Evolutionary conservation across 2,329 filamentous ascomycete species (phyloP).

Genomic region (Emmonsiellopsis sp.): DNA sequence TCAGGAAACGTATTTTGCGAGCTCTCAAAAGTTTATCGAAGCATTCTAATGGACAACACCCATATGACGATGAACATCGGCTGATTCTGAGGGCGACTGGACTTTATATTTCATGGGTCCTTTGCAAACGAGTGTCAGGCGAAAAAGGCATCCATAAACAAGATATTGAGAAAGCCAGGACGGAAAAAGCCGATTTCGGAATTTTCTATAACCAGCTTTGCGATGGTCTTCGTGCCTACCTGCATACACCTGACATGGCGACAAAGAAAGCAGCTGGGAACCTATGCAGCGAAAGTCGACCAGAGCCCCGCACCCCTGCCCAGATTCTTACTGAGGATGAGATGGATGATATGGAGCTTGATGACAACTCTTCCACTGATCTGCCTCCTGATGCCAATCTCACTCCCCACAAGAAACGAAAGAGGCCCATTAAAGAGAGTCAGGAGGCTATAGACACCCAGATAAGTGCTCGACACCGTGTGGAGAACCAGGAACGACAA

Average conservation of each 20-base stretch:
- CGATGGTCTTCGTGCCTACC: slow-evolving; percentile 14
- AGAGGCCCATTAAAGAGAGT: slow-evolving; percentile 40
- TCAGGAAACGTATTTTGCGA: not conserved
- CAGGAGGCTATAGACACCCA: slow-evolving; percentile 46
- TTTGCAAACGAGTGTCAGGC: slow-evolving; percentile 14
- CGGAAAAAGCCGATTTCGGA: slow-evolving; percentile 18
- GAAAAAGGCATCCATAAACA: slow-evolving; percentile 14
- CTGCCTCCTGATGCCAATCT: slow-evolving; percentile 18
- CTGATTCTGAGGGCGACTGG: slow-evolving; percentile 17
- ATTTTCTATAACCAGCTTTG: slow-evolving; percentile 23
- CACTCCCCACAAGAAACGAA: slow-evolving; percentile 40
- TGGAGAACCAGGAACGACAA: slow-evolving; percentile 47
- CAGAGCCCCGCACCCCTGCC: not conserved
- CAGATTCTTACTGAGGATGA: slow-evolving; percentile 6
- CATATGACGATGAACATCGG: not conserved
- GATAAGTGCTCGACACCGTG: slow-evolving; percentile 45
- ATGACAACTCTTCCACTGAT: slow-evolving; percentile 10
- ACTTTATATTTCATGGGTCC: slow-evolving; percentile 26
- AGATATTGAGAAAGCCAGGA: slow-evolving; percentile 17
- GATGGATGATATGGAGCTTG: not conserved
- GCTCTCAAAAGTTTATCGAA: not conserved
- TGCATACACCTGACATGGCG: slow-evolving; percentile 8
- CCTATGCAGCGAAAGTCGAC: not conserved
- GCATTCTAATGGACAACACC: not conserved
- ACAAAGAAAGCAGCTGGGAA: not conserved